These are phyloP conservation scores for Pichia californica DNA, from an alignment of 805 yeast species.

Conservation along the genomic window DNA sequence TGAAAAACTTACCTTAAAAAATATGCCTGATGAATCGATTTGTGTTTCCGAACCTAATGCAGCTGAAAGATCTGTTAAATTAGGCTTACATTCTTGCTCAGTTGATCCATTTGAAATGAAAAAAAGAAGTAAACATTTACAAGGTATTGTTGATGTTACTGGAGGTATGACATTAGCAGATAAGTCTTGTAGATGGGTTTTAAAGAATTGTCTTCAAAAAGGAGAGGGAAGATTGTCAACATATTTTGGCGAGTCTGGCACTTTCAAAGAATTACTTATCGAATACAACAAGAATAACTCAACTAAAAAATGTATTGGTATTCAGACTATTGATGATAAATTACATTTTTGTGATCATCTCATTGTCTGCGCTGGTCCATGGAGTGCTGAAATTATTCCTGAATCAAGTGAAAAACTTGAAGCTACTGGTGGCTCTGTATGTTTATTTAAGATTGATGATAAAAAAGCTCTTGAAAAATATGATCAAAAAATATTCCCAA, in stretches of 20 bases:
- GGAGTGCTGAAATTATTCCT: constrained; percentile 25
- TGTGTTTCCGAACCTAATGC: constrained; percentile 17
- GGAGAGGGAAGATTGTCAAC: constrained; percentile 18
- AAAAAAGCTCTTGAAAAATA: constrained; percentile 16
- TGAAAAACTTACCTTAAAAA: constrained; percentile 13
- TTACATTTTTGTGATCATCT: constrained; percentile 18
- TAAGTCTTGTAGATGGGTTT: constrained; percentile 28
- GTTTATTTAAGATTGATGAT: constrained; percentile 20
- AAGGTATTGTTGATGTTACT: constrained; percentile 25
- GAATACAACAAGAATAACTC: constrained; percentile 10
- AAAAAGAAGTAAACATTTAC: constrained; percentile 12
- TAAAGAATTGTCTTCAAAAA: constrained; percentile 16
- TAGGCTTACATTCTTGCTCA: constrained; percentile 13
- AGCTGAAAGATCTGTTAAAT: constrained; percentile 13
- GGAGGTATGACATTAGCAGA: constrained; percentile 30
- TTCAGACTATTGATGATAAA: constrained; percentile 22
- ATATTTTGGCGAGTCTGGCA: constrained; percentile 20
- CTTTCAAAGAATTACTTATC: constrained; percentile 12
- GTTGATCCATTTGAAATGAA: constrained; percentile 14
- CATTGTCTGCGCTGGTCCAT: constrained; percentile 26
- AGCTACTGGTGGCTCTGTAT: constrained; percentile 29
- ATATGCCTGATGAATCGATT: constrained; percentile 11
- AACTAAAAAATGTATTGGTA: constrained; percentile 19
- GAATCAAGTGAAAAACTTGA: constrained; percentile 24
- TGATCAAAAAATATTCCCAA: constrained; percentile 19